Evolutionary conservation across 2,329 filamentous ascomycete genomes (phyloP).

Genomic region (Byssothecium circinans): DNA sequence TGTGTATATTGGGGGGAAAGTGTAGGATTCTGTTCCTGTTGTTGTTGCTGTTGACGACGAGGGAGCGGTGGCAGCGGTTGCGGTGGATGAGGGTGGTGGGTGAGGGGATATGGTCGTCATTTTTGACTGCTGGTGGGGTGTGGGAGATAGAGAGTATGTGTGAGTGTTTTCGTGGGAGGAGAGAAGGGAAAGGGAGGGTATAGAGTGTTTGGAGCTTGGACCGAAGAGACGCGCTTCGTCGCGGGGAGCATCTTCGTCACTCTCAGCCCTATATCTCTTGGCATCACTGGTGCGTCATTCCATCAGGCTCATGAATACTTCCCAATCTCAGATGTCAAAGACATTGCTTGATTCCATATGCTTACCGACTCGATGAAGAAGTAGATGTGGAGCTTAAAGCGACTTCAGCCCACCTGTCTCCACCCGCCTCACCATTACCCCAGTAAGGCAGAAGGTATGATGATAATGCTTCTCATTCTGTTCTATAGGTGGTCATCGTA

Average conservation of each 20-base stretch:
- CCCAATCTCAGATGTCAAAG: too few species aligned
- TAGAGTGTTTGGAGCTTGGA: neutral
- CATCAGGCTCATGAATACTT: too few species aligned
- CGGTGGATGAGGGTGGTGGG: constrained; percentile 1
- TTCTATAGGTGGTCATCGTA: constrained; percentile 57
- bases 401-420: neutral
- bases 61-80: constrained; percentile 10
- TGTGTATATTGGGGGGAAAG: constrained; percentile 59
- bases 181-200: too few species aligned
- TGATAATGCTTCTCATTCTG: neutral
- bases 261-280: neutral
- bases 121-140: neutral
- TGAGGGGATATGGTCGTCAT: constrained; percentile 18
- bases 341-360: too few species aligned
- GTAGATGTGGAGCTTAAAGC: constrained; percentile 1
- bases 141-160: neutral
- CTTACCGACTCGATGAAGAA: too few species aligned
- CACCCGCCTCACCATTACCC: too few species aligned
- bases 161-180: neutral
- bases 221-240: neutral
- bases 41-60: constrained; percentile 7
- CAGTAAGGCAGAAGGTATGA: neutral
- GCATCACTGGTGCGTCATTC: neutral
- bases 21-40: constrained; percentile 31
- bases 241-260: neutral